A percentile compares a stretch with the other conserved stretches of the same genome.
These are phyloP conservation scores for Penicillium macrosclerotiorum DNA, from an alignment of 495 filamentous ascomycete species.

Conservation along the genomic window DNA sequence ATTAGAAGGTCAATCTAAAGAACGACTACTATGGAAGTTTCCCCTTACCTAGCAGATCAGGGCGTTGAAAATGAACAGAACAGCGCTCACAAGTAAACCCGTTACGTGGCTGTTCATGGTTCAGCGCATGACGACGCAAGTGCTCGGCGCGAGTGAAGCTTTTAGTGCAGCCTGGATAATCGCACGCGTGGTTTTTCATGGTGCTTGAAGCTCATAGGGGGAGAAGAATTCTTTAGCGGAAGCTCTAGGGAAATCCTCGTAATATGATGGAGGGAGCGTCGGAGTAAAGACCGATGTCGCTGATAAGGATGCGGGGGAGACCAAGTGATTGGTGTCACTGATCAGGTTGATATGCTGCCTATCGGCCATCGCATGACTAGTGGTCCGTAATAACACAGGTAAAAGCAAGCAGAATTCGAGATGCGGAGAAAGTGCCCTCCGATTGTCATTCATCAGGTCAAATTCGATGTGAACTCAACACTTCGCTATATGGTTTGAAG, in stretches of 20 bases:
- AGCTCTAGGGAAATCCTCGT: neutral
- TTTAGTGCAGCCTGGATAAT: constrained; percentile 48
- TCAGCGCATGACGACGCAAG: constrained; percentile 56
- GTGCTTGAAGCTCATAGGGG: neutral
- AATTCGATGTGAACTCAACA: neutral
- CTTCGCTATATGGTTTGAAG: too few species aligned
- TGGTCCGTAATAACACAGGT: neutral
- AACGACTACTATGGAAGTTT: neutral
- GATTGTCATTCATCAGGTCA: neutral
- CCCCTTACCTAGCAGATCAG: constrained; percentile 51
- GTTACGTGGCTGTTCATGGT: constrained; percentile 46
- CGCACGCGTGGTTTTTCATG: constrained; percentile 44
- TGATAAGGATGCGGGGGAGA: constrained; percentile 25
- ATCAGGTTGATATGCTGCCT: neutral
- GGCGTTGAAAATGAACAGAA: constrained; percentile 55
- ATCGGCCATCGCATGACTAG: neutral
- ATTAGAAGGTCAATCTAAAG: constrained; percentile 7
- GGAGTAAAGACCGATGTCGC: constrained; percentile 8
- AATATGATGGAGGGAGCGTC: constrained; percentile 4
- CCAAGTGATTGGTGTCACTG: constrained; percentile 10
- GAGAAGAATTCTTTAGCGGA: neutral
- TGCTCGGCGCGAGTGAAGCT: constrained; percentile 59
- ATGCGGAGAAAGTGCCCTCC: neutral
- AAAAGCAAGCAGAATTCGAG: neutral
- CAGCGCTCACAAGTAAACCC: constrained; percentile 56